phyloP scores from a whole-genome alignment of 805 yeast species.

The Kurtzmaniella cleridarum region DNA sequence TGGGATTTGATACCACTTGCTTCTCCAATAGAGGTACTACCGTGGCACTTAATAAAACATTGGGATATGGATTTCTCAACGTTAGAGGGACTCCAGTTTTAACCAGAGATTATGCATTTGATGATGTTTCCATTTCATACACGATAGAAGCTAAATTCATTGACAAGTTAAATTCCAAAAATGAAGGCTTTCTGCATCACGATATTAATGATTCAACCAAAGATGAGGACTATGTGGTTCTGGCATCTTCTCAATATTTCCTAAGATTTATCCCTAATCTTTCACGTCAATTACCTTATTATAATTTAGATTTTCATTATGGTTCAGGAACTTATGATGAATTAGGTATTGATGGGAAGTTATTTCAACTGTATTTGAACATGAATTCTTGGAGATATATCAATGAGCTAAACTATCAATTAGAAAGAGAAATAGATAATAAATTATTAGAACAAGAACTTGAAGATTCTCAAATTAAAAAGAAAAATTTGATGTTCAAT shows the following conservation, averaged over 20 bases:
- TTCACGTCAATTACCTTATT: conserved; percentile 20
- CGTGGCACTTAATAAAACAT: conserved; percentile 30
- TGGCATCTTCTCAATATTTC: conserved; percentile 30
- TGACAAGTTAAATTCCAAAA: conserved; percentile 35
- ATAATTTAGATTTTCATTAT: conserved; percentile 18
- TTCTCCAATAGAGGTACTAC: conserved; percentile 29
- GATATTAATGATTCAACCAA: conserved; percentile 34
- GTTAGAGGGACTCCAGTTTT: conserved; percentile 48
- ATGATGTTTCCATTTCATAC: conserved; percentile 44
- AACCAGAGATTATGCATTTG: conserved; percentile 41
- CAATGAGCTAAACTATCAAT: conserved; percentile 19
- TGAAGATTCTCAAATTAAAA: conserved; percentile 24
- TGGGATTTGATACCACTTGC: conserved; percentile 36
- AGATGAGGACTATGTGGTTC: conserved; percentile 27
- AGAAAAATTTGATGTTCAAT: conserved; percentile 22
- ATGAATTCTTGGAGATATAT: conserved; percentile 30
- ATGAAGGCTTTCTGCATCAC: conserved; percentile 25
- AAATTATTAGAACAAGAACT: conserved; percentile 22
- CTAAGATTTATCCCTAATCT: conserved; percentile 37
- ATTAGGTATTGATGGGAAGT: conserved; percentile 31
- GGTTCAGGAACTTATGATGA: conserved; percentile 24
- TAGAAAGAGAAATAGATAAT: conserved; percentile 34
- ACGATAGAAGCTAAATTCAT: conserved; percentile 51
- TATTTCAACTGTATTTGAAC: conserved; percentile 19
- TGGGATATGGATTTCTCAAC: conserved; percentile 54